Percentiles rank a stretch among this genome's conserved stretches.
phyloP scores from a whole-genome alignment of 2,329 filamentous ascomycete genomes.

The Sporothrix variecibatus region DNA sequence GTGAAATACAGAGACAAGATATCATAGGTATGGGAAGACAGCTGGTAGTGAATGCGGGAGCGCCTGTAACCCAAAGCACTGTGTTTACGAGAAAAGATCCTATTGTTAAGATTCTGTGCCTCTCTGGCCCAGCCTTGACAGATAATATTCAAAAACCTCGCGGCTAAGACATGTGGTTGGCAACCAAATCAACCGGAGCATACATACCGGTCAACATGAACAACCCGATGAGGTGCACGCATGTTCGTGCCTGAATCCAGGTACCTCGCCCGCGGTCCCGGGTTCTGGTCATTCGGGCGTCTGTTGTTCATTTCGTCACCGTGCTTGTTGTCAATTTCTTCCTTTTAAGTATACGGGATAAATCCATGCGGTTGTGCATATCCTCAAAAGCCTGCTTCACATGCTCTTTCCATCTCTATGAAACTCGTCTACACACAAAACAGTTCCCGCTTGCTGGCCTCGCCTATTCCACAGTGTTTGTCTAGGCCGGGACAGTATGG shows the following conservation, averaged over 20 bases:
- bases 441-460: no score
- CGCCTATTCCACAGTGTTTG: not conserved
- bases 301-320: not conserved
- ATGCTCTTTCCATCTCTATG: not conserved
- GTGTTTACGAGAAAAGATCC: not conserved
- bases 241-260: constrained; percentile 1
- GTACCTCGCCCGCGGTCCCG: not conserved
- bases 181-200: not conserved
- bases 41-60: not conserved
- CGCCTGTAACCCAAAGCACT: not conserved
- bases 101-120: not conserved
- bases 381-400: not conserved
- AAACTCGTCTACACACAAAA: not conserved
- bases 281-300: not conserved
- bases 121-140: not conserved
- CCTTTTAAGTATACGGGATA: not conserved
- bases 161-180: not conserved
- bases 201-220: not conserved
- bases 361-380: not conserved
- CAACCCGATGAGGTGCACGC: not conserved
- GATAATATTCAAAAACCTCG: not conserved
- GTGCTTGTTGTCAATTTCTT: not conserved
- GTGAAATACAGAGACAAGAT: not conserved
- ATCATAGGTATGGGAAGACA: not conserved
- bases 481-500: not conserved